A percentile compares a stretch with the other conserved stretches of the same genome.
These are phyloP conservation scores for Diplotaxis tenuifolia DNA, from an alignment of 345 rosid genomes.

Conservation along the genomic window DNA sequence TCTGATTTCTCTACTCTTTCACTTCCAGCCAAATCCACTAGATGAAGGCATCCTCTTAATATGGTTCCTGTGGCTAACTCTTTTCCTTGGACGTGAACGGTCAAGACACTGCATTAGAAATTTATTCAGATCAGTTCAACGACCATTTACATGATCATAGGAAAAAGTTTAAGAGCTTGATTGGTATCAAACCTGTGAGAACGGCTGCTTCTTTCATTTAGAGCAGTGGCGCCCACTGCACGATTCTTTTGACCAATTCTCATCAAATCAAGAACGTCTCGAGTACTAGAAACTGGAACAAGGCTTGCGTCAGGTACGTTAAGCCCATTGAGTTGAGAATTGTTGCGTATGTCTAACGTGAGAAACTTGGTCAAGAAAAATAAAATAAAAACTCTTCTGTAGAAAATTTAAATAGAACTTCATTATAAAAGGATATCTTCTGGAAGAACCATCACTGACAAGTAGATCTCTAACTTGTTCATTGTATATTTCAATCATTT, in stretches of 20 bases:
- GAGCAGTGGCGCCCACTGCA: slow-evolving; percentile 95
- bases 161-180: neutral
- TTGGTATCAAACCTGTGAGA: slow-evolving; percentile 64
- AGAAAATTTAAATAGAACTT: neutral
- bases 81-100: slow-evolving; percentile 89
- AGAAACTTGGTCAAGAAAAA: slow-evolving; percentile 48
- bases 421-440: slow-evolving; percentile 76
- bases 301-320: slow-evolving; percentile 97
- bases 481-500: slow-evolving; percentile 97
- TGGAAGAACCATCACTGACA: slow-evolving; percentile 79
- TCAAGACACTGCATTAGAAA: slow-evolving; percentile 64
- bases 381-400: neutral
- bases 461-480: slow-evolving; percentile 95
- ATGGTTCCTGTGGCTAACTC: slow-evolving; percentile 80
- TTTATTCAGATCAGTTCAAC: neutral
- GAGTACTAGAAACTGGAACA: slow-evolving; percentile 77
- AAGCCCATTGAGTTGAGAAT: slow-evolving; percentile 84
- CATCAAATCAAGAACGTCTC: slow-evolving; percentile 93
- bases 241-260: slow-evolving; percentile 87
- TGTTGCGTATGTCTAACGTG: slow-evolving; percentile 94
- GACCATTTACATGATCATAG: neutral
- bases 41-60: slow-evolving; percentile 83
- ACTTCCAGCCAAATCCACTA: slow-evolving; percentile 98
- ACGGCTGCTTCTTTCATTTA: slow-evolving; percentile 94
- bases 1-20: slow-evolving; percentile 97